Base-by-base conservation (phyloP, 2,329 filamentous ascomycete species). In the Trichoderma sp. region DNA sequence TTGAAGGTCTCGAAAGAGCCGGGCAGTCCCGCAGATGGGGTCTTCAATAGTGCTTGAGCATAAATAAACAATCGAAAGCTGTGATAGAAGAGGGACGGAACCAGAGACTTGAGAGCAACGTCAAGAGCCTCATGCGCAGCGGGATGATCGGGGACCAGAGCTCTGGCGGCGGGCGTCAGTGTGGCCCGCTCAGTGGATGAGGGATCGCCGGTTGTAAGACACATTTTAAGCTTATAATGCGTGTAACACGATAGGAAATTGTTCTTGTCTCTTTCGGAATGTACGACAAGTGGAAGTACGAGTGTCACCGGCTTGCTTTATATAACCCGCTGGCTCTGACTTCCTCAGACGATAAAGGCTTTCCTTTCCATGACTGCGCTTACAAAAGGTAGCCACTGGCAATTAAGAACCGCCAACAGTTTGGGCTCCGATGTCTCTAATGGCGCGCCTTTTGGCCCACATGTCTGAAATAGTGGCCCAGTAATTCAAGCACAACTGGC, bases 21-120 rank as follows among this genome's bases (percentile, higher is more conserved):
- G 11, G 67, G 27, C 5, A 58, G 11, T 7, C 49, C 21, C 5
- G 31, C 33, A n/a, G 60, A 31, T n/a, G 60, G 27, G 5, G 29
- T 40, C 8, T 58, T 64, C 29, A 56, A 21, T 7, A 69, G 33
- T 1, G 67, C 67, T 57, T 69, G 67, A 10, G 67, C 67, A 10
- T 69, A 69, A 19, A 69, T 59, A n/a, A 37, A 69, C n/a, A 64
- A 21, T 10, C 67, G 67, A 53, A 69, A 33, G 33, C 67, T 69
- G 29, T 69, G 67, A 37, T 69, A 37, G 60, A 69, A 59, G 29
- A 69, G 37, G 5, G 67, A 64, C 6, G 59, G 52, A 1, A 53
- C 47, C n/a, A 69, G 59, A 11, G 67, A 69, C 6, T 62, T 63
- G 37, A 63, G 53, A 24, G 67, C 59, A n/a, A 69, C 13, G 4